Evolutionary conservation across 164 flowering plant species (phyloP).

Genomic region (Warburgia ugandensis): DNA sequence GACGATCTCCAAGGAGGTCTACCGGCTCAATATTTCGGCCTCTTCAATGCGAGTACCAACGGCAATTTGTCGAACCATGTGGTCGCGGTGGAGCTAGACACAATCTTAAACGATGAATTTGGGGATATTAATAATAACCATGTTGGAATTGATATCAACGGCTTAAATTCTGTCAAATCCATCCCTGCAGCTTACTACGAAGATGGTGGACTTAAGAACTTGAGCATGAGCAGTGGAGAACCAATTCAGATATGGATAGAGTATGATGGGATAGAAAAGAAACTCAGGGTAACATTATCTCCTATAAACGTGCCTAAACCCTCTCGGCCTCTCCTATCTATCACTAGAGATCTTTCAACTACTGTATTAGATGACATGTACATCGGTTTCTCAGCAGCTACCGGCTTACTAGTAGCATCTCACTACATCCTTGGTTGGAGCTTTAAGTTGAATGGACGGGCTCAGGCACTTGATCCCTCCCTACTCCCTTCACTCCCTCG

Average conservation of each 20-base stretch:
- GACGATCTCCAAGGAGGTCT: conserved; percentile 6
- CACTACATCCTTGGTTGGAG: conserved; percentile 63
- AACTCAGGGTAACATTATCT: conserved; percentile 19
- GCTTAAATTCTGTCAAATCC: conserved; percentile 9
- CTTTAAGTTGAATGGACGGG: conserved; percentile 38
- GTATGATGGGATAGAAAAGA: conserved; percentile 9
- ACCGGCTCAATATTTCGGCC: conserved; percentile 13
- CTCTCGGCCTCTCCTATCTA: conserved; percentile 32
- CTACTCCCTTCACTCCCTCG: conserved; percentile 38
- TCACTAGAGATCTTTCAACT: conserved; percentile 34
- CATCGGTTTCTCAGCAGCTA: conserved; percentile 62
- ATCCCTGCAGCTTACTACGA: conserved; percentile 14
- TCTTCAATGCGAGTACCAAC: conserved; percentile 12
- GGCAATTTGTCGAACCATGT: conserved; percentile 13
- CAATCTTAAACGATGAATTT: conserved; percentile 2
- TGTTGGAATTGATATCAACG: conserved; percentile 20
- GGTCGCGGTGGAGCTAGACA: conserved; percentile 21
- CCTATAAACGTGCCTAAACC: conserved; percentile 30
- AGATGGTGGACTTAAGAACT: neutral
- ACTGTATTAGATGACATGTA: conserved; percentile 36
- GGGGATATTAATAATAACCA: conserved; percentile 17
- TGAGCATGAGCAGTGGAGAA: conserved; percentile 15
- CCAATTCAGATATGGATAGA: conserved; percentile 24
- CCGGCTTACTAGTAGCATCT: conserved; percentile 48
- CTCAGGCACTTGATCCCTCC: conserved; percentile 27